Evolutionary conservation across 768 basidiomycete genomes (phyloP), one percentile per base, ranked within the genome.

Genomic region (Royoungia palumana): DNA sequence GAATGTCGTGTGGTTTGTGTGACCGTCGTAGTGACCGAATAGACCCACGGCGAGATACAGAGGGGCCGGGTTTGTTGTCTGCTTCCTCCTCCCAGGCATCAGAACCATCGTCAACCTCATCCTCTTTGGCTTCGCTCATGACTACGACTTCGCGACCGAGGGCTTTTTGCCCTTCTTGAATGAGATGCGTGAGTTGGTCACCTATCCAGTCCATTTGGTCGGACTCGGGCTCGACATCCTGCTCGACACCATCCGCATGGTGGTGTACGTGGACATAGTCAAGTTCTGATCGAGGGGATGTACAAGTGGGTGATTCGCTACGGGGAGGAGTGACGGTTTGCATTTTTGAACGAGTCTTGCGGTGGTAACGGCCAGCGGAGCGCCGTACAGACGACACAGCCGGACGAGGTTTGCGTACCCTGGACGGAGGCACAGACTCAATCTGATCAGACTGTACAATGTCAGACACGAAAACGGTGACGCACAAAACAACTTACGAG

Each of bases 141-240:
- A 89, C 80, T 9, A 92, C 89, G 14, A 93, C 75, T 62, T 92
- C 88, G n/a, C 77, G 72, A 13, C 78, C 80, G 7, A 93, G 75
- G 0, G 90, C 90, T 39, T 78, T 81, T 61, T 87, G 82, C 14
- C 90, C 90, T 58, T 92, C 82, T 59, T 82, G 80, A 54, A 93
- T 92, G 43, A 92, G 78, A 51, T 69, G 70, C 22, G 79, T 66
- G 25, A 93, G 76, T 54, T 79, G 81, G 53, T 79, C 82, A 17
- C 86, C 85, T 50, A 91, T 85, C 86, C 86, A 89, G 56, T 89
- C 86, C 85, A 91, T 90, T 76, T 89, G 59, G 39, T 57, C 60
- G 2, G 6, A 74, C n/a, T 76, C 72, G 25, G 69, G 69, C 22
- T 60, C 71, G 6, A 67, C 65, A 6, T 72, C 72, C 9, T 69